Evolutionary conservation across 352 stramenopile genomes (phyloP).

Genomic region (Pythium diclinum): DNA sequence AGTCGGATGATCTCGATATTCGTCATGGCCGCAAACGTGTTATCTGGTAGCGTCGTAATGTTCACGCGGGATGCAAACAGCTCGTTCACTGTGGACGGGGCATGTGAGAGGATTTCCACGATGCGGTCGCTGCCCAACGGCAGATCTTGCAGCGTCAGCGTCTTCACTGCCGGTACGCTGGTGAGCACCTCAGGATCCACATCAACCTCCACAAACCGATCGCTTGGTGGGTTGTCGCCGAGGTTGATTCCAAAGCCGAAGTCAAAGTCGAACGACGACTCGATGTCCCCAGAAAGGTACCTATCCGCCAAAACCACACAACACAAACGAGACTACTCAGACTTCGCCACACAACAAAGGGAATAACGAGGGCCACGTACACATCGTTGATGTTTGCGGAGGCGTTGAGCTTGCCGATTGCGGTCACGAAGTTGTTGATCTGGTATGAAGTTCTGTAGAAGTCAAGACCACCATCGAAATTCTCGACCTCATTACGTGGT

Average conservation of each 20-base stretch:
- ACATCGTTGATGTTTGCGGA: background rate
- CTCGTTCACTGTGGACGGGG: background rate
- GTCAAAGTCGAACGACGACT: background rate
- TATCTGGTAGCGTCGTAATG: background rate
- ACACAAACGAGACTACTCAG: background rate
- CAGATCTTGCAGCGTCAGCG: background rate
- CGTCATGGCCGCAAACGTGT: background rate
- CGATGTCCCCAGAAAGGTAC: background rate
- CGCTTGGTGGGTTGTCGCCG: background rate
- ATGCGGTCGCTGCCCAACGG: background rate
- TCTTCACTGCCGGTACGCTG: background rate
- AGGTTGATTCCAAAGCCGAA: background rate
- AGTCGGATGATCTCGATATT: background rate
- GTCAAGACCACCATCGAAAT: background rate
- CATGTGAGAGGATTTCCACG: background rate
- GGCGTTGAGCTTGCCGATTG: constrained; percentile 1
- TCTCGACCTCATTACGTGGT: background rate
- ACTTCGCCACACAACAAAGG: background rate
- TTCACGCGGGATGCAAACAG: background rate
- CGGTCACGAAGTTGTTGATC: background rate
- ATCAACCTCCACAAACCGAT: background rate
- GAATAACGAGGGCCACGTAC: background rate
- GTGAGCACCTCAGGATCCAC: background rate
- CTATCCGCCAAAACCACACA: background rate
- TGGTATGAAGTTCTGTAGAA: background rate